Conservation (phyloP, 2,329 filamentous ascomycete species). For the Mycosphaerella sp. region DNA sequence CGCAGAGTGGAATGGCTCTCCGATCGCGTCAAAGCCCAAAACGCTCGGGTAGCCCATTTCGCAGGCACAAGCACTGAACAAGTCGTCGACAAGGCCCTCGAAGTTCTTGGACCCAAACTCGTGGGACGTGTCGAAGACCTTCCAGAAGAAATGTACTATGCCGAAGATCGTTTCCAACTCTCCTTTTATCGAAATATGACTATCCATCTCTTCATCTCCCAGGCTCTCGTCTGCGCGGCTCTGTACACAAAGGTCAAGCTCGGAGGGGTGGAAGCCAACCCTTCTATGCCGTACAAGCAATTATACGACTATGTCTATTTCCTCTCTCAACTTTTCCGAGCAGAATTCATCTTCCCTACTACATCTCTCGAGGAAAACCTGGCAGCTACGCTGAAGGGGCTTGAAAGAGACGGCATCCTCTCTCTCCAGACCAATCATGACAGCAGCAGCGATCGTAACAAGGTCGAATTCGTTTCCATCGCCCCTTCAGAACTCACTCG, state of each 20-base stretch:
- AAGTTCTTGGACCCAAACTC: slow-evolving; percentile 82
- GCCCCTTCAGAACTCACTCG: slow-evolving; percentile 66
- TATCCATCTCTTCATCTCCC: slow-evolving; percentile 93
- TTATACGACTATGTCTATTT: slow-evolving; percentile 77
- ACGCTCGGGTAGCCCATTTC: slow-evolving; percentile 90
- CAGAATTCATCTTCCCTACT: slow-evolving; percentile 93
- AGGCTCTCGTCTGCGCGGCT: slow-evolving; percentile 80
- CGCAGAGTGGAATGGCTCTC: slow-evolving; percentile 87
- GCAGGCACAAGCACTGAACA: slow-evolving; percentile 69
- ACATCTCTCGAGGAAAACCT: slow-evolving; percentile 77
- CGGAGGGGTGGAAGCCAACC: slow-evolving; percentile 71
- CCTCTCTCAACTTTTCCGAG: slow-evolving; percentile 85
- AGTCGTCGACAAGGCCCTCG: slow-evolving; percentile 82
- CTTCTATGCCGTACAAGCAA: slow-evolving; percentile 58
- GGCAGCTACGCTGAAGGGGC: slow-evolving; percentile 66
- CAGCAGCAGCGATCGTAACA: slow-evolving; percentile 11
- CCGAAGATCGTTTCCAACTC: slow-evolving; percentile 88
- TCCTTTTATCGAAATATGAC: slow-evolving; percentile 99
- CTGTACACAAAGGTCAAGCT: slow-evolving; percentile 89
- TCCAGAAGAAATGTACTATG: slow-evolving; percentile 87
- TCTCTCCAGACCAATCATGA: slow-evolving; percentile 53
- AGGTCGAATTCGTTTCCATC: slow-evolving; percentile 64
- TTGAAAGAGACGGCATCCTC: slow-evolving; percentile 75
- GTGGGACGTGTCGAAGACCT: slow-evolving; percentile 74
- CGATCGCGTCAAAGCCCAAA: slow-evolving; percentile 72